Conservation (phyloP, 2,329 filamentous ascomycete species). For the Talaromyces sp. region DNA sequence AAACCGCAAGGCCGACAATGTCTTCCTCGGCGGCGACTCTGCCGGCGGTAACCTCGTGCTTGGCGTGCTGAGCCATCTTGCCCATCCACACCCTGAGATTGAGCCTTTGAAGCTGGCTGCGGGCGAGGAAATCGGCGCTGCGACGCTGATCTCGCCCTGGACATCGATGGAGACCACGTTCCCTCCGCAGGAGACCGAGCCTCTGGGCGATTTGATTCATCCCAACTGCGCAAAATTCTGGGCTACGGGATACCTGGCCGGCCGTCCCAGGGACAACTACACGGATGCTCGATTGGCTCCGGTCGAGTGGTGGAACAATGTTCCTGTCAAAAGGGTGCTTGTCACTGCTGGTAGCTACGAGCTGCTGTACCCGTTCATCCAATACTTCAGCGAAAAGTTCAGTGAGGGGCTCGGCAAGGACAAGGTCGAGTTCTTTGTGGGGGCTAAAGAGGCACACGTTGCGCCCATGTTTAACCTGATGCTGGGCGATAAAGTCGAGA, state of each 20-base stretch:
- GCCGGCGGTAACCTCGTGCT: constrained; percentile 39
- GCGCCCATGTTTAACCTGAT: constrained; percentile 37
- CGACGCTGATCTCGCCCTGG: constrained; percentile 56
- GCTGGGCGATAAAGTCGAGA: constrained; percentile 29
- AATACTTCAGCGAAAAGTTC: constrained; percentile 37
- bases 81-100: constrained; percentile 53
- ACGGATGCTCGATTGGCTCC: constrained; percentile 48
- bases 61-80: constrained; percentile 34
- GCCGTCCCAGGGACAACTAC: constrained; percentile 43
- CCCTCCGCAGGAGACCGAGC: constrained; percentile 42
- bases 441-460: constrained; percentile 35
- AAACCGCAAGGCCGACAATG: constrained; percentile 25
- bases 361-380: constrained; percentile 52
- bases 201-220: constrained; percentile 46
- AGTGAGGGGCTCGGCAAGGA: constrained; percentile 23
- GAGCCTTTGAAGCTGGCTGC: constrained; percentile 32
- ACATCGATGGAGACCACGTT: constrained; percentile 45
- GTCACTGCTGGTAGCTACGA: constrained; percentile 53
- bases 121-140: constrained; percentile 41
- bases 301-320: constrained; percentile 48
- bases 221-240: constrained; percentile 38
- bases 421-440: constrained; percentile 37
- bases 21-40: constrained; percentile 41
- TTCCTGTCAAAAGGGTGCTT: constrained; percentile 46
- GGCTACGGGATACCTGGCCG: constrained; percentile 45